Conservation (phyloP, 2,329 filamentous ascomycete genomes). For the Colletotrichum sp. region DNA sequence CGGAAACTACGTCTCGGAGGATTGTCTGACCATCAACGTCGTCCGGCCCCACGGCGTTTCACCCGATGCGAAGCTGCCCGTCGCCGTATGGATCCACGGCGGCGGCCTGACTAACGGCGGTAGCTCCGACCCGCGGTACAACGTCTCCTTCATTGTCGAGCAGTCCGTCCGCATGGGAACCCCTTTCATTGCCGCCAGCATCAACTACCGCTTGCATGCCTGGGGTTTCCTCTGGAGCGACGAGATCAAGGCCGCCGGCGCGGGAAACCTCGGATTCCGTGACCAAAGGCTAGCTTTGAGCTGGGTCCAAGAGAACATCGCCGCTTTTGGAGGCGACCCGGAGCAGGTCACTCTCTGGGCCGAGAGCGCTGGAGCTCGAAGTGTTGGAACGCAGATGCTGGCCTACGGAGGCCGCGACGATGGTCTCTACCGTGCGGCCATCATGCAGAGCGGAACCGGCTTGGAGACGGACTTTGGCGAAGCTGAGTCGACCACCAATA, state of each 20-base stretch:
- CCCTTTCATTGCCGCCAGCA: constrained; percentile 53
- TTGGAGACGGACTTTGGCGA: constrained; percentile 40
- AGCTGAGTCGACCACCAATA: constrained; percentile 19
- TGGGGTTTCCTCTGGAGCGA: constrained; percentile 58
- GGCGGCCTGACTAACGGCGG: constrained; percentile 28
- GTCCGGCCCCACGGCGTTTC: constrained; percentile 30
- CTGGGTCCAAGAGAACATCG: constrained; percentile 58
- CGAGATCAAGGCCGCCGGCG: constrained; percentile 45
- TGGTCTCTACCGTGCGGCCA: constrained; percentile 56
- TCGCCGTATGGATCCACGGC: constrained; percentile 65
- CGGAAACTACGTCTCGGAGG: constrained; percentile 31
- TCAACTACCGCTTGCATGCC: constrained; percentile 56
- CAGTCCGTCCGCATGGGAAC: constrained; percentile 50
- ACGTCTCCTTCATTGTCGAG: constrained; percentile 63
- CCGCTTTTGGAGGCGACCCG: constrained; percentile 52
- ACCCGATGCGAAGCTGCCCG: constrained; percentile 51
- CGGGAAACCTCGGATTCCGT: constrained; percentile 54
- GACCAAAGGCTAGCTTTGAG: constrained; percentile 54
- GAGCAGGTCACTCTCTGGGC: constrained; percentile 56
- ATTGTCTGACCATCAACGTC: constrained; percentile 35
- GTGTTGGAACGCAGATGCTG: constrained; percentile 53
- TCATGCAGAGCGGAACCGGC: constrained; percentile 52
- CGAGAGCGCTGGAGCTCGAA: constrained; percentile 57
- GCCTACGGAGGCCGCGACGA: constrained; percentile 60
- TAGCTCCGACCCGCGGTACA: constrained; percentile 57